These are phyloP conservation scores for Trichosporon faecale DNA, from an alignment of 1,284 basidiomycete species.

Conservation along the genomic window DNA sequence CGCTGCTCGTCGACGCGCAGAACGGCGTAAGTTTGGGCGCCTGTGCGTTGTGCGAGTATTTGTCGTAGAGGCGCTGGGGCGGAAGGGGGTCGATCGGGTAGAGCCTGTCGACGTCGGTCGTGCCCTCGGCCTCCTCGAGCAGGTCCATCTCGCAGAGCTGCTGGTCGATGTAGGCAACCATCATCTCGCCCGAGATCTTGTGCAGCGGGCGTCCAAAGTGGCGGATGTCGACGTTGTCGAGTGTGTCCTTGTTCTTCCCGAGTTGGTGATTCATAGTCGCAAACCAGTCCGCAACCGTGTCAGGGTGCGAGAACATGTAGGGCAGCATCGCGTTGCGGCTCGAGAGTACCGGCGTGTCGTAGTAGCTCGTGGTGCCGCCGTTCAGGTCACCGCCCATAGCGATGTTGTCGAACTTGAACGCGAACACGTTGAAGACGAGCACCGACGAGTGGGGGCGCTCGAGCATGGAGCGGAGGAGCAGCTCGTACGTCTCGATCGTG, in stretches of 20 bases:
- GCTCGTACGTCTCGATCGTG: slow-evolving; percentile 15
- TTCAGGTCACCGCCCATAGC: slow-evolving; percentile 43
- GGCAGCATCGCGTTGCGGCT: slow-evolving; percentile 38
- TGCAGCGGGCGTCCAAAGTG: slow-evolving; percentile 31
- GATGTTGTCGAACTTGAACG: slow-evolving; percentile 37
- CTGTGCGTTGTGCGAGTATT: slow-evolving; percentile 12
- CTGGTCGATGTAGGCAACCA: slow-evolving; percentile 40
- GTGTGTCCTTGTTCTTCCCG: neutral
- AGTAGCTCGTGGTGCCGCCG: slow-evolving; percentile 39
- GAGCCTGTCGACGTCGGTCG: slow-evolving; percentile 22
- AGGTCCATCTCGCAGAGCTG: slow-evolving; percentile 46
- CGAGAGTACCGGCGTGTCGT: slow-evolving; percentile 45
- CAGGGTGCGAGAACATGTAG: slow-evolving; percentile 23
- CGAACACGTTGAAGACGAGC: slow-evolving; percentile 33
- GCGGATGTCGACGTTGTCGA: slow-evolving; percentile 35
- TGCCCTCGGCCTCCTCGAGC: slow-evolving; percentile 25
- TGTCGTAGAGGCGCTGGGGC: neutral
- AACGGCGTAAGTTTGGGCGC: slow-evolving; percentile 38
- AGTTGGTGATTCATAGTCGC: neutral
- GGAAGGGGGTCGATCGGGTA: slow-evolving; percentile 33
- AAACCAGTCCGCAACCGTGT: slow-evolving; percentile 33
- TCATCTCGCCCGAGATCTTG: slow-evolving; percentile 35
- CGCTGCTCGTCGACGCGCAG: slow-evolving; percentile 38
- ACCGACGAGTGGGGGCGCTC: slow-evolving; percentile 13
- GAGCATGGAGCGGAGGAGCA: slow-evolving; percentile 19